A percentile compares a stretch with the other conserved stretches of the same genome.
These are phyloP conservation scores for Cryptococcus sp. DNA, from an alignment of 1,284 basidiomycete genomes.

Conservation along the genomic window DNA sequence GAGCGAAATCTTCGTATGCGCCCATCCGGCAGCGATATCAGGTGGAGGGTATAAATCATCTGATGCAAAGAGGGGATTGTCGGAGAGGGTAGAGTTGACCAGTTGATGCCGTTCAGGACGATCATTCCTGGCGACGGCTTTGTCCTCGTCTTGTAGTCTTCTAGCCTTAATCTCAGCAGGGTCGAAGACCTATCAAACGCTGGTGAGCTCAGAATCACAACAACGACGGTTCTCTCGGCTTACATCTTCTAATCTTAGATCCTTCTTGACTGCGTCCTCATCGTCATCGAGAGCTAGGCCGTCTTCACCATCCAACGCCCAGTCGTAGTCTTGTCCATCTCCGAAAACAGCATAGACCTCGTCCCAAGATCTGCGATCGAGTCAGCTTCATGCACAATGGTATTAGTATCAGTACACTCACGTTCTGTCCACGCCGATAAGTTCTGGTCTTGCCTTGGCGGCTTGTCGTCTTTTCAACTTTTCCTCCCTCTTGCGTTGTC, in stretches of 20 bases:
- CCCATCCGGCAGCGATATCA: slow-evolving; percentile 86
- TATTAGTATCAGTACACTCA: slow-evolving; percentile 54
- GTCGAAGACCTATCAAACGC: slow-evolving; percentile 78
- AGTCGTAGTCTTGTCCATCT: slow-evolving; percentile 94
- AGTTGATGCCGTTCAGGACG: slow-evolving; percentile 97
- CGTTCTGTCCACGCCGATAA: slow-evolving; percentile 84
- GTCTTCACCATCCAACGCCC: slow-evolving; percentile 78
- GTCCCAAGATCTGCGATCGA: slow-evolving; percentile 77
- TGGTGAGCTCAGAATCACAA: background rate
- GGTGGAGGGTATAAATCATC: slow-evolving; percentile 54
- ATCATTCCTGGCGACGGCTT: slow-evolving; percentile 85
- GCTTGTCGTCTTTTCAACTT: slow-evolving; percentile 65
- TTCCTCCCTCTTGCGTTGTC: slow-evolving; percentile 71
- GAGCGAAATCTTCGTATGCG: slow-evolving; percentile 79
- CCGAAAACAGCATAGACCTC: slow-evolving; percentile 98
- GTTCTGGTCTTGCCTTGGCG: slow-evolving; percentile 68
- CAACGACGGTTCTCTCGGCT: slow-evolving; percentile 42
- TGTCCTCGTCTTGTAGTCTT: slow-evolving; percentile 91
- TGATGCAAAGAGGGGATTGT: slow-evolving; percentile 64
- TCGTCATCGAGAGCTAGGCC: slow-evolving; percentile 67
- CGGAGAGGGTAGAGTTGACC: slow-evolving; percentile 77
- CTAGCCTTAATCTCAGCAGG: slow-evolving; percentile 92
- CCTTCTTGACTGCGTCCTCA: slow-evolving; percentile 63
- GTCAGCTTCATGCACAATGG: slow-evolving; percentile 15
- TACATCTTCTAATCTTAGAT: slow-evolving; percentile 87